Base-by-base conservation (phyloP, 2,329 filamentous ascomycete genomes). In the Fusarium coffeatum region DNA sequence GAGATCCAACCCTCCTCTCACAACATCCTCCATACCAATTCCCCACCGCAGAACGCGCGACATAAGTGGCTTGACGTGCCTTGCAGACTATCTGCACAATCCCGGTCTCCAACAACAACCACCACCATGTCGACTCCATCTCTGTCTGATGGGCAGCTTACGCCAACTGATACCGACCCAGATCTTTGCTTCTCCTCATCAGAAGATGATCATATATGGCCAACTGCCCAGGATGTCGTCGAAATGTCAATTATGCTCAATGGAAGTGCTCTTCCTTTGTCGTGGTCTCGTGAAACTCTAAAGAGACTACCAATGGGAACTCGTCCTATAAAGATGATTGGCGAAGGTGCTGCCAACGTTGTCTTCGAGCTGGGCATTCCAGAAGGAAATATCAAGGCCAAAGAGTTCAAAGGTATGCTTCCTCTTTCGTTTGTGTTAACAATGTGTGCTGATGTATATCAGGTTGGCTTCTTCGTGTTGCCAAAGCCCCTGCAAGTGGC, bases 271-370 rank as follows among this genome's bases (percentile, higher is more conserved):
- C 22, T 65, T 51, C 68, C 74, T 34, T 62, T 76, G 22, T 70
- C 71, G 3, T 75, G 72, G 72, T 68, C 70, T 55, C 73, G 72
- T 37, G 65, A 70, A 42, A 55, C 68, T 12, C 64, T 81, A 58
- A 80, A 76, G 66, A 73, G 73, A 22, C 76, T 82, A 8, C 79
- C 80, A 27, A 68, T 64, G 46, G 79, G 78, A 30, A 76, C 78
- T 41, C 77, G 73, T 27, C 78, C 79, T 16, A 67, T 80, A 53
- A 76, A 78, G 55, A 81, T 88, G 60, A 79, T 89, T 23, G 86
- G 85, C 27, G 92, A 96, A 78, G 93, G 92, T 25, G 90, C 91
- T 25, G 92, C 93, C 55, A 95, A 96, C 78, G 86, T 91, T 54
- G 90, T 94, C 67, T 94, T 92, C 75, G 85, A 86, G 71, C 84